Evolutionary conservation across 129 eudicot species (phyloP), one percentile per base, ranked within the genome.

Genomic region (carrot (Daucus carota)): DNA sequence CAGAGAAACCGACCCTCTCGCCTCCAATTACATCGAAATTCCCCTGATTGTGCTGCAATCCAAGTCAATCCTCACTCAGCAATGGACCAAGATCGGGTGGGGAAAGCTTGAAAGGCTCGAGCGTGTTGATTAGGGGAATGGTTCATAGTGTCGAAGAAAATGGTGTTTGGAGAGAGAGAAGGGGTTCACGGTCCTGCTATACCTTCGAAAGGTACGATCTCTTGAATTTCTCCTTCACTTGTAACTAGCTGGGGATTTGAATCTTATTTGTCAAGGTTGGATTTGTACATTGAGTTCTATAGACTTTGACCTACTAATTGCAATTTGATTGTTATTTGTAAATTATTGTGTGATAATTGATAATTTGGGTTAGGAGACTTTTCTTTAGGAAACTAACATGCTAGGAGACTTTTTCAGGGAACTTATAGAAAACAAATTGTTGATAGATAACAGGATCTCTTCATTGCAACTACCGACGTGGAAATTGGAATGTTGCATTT

Each of bases 111-210:
- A 87, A 93, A 77, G 95, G 79, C 59, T 71, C 60, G 52, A 73
- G 28, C 0, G 97, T 93, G 60, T 78, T 90, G 44, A 44, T 93
- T 0, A 83, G 95, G 8, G 98, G 98, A 0, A 73, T 92, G 0
- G 96, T 87, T 12, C 96, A 87, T 73, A 71, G 88, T 93, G 1
- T 89, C 92, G 36, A 93, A 93, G 74, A 93, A 93, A 62, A 90
- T 93, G 92, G 90, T 92, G 12, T 93, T 93, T 71, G 57, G 92
- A 90, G 24, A 81, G 98, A 80, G 90, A 93, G 72, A 72, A 24
- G 36, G 95, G 97, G 0, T 84, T 20, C 2, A 90, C 92, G 0
- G 97, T 93, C n/a, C n/a, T n/a, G n/a, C n/a, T n/a, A n/a, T n/a
- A n/a, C n/a, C n/a, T n/a, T n/a, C n/a, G n/a, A n/a, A n/a, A n/a